Evolutionary conservation across 1,284 basidiomycete genomes (phyloP).

Genomic region (Irpex lacteus): DNA sequence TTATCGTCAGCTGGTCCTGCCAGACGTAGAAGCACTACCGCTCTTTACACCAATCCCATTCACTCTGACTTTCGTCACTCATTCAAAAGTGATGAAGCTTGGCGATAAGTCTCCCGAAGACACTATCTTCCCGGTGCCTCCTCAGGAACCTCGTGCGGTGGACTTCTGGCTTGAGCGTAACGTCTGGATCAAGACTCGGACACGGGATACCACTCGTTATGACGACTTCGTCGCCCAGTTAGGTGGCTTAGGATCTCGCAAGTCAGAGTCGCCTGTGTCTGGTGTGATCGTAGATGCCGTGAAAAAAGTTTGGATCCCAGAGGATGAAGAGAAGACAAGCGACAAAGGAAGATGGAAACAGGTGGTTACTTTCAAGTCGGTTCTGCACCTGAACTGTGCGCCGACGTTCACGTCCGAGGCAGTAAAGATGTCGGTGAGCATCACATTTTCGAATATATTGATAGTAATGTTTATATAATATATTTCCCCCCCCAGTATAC

Average conservation of each 20-base stretch:
- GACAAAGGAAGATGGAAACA: slow-evolving; percentile 17
- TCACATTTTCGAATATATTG: background rate
- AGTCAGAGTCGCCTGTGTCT: no score
- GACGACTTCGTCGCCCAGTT: no score
- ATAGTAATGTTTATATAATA: background rate
- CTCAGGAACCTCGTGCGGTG: no score
- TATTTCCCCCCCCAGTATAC: background rate
- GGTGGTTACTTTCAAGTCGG: slow-evolving; percentile 14
- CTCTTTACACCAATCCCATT: slow-evolving; percentile 17
- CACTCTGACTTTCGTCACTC: slow-evolving; percentile 12
- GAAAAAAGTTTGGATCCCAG: no score
- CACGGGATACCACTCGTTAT: no score
- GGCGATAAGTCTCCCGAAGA: slow-evolving; percentile 5
- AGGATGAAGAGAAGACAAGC: background rate
- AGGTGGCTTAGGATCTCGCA: no score
- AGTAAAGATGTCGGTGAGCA: background rate
- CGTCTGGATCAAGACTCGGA: no score
- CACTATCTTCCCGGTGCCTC: slow-evolving; percentile 3
- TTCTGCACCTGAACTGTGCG: background rate
- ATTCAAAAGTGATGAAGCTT: slow-evolving; percentile 13
- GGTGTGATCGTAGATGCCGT: no score
- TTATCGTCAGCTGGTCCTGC: slow-evolving; percentile 1
- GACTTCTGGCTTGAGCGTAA: no score
- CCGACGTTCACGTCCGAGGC: background rate
- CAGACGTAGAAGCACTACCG: slow-evolving; percentile 8